Base-by-base conservation (phyloP, 2,329 filamentous ascomycete genomes). In the Nigrospora sphaerica region DNA sequence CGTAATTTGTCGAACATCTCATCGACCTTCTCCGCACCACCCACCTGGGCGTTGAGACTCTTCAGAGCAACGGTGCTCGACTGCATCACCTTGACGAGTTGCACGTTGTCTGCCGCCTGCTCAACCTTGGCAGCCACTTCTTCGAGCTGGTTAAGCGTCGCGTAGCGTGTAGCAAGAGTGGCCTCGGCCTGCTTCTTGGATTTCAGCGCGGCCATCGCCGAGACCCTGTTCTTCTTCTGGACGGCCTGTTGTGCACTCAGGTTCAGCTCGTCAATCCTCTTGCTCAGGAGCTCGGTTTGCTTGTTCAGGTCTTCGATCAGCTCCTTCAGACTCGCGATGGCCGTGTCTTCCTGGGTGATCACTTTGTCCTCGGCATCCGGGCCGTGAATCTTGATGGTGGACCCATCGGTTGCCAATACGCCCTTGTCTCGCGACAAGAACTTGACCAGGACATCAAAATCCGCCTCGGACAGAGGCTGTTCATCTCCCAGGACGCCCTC, bases 61-160 rank as follows among this genome's bases (percentile, higher is more conserved):
- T 78, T 77, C 32, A 98, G 74, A 1, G 87, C 88, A 32, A 75
- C 76, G 0, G 85, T 80, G 51, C 88, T 89, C 14, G 83, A 78
- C 59, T 89, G 81, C 84, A 98, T 91, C 6, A 90, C 84, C 49
- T 79, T 78, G 10, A 97, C 81, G 13, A 96, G 78, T 56, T 89
- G 85, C 10, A 95, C 81, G 52, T 96, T 88, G 64, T 91, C 87
- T 0, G 82, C 77, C 0, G 93, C 93, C 63, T 92, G 83, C 62
- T 95, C 85, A 44, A 98, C 87, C 59, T 85, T 86, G n/a, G 75
- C 67, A 45, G 89, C 86, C 0, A 95, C 83, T 51, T 88, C 82
- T 65, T 97, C 90, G 1, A 98, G 76, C 64, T 95, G 90, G 37
- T 74, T 71, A 2, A 95, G 76, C 0, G 87, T 87, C 10, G 83